phyloP scores from a whole-genome alignment of 352 stramenopile species.

The Pythium aquatile region DNA sequence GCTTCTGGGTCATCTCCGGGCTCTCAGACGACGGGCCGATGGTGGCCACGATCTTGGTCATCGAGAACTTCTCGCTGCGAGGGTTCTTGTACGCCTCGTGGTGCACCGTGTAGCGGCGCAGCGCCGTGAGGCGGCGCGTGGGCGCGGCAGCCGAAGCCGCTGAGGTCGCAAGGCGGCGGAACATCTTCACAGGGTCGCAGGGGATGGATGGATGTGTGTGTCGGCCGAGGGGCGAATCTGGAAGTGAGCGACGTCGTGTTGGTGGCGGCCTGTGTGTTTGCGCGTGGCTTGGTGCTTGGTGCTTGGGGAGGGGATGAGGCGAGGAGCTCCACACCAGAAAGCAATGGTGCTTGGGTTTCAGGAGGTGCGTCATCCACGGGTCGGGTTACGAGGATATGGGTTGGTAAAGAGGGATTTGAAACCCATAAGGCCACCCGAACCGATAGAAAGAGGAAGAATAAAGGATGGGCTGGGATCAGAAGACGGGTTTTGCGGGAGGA shows the following conservation, averaged over 20 bases:
- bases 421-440: not conserved
- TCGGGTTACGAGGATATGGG: not conserved
- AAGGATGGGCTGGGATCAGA: not conserved
- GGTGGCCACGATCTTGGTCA: slow-evolving; percentile 94
- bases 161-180: slow-evolving; percentile 25
- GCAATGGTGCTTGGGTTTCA: slow-evolving; percentile 26
- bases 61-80: slow-evolving; percentile 82
- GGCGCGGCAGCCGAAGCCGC: slow-evolving; percentile 3
- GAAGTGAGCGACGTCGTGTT: slow-evolving; percentile 16
- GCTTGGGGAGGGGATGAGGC: slow-evolving; percentile 4
- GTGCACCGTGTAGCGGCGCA: slow-evolving; percentile 29
- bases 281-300: slow-evolving; percentile 1
- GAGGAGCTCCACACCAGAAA: not conserved
- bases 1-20: slow-evolving; percentile 70
- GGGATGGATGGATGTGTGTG: not conserved
- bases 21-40: slow-evolving; percentile 88
- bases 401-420: not conserved
- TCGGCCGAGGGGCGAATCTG: slow-evolving; percentile 8
- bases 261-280: slow-evolving; percentile 6
- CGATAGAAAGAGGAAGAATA: not conserved
- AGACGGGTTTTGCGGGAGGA: not conserved
- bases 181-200: not conserved
- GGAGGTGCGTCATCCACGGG: slow-evolving; percentile 7
- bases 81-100: slow-evolving; percentile 72
- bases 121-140: slow-evolving; percentile 2